Conservation (phyloP, 306 rosid species). For the Trifolium dubium region DNA sequence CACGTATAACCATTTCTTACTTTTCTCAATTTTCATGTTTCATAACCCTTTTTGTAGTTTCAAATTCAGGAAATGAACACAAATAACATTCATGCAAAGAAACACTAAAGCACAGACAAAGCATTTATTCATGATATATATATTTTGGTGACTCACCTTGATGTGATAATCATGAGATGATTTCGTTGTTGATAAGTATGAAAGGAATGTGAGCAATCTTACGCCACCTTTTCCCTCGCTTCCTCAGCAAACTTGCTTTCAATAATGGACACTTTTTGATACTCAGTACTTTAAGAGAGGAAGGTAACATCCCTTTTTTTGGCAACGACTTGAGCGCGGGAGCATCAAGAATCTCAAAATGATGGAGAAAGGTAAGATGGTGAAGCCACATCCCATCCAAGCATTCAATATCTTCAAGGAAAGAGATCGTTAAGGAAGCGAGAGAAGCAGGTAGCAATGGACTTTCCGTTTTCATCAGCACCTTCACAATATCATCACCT, state of each 20-base stretch:
- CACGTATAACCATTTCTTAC: too few relatives aligned
- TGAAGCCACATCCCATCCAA: constrained; percentile 5
- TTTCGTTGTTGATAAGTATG: not conserved
- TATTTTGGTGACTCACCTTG: too few relatives aligned
- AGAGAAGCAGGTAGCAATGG: not conserved
- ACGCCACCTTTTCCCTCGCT: constrained; percentile 5
- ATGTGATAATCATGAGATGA: not conserved
- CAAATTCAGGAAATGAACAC: too few relatives aligned
- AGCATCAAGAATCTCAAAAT: not conserved
- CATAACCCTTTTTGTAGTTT: too few relatives aligned
- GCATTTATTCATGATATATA: too few relatives aligned
- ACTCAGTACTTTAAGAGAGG: not conserved
- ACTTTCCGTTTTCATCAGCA: not conserved
- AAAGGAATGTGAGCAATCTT: not conserved
- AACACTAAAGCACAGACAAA: too few relatives aligned
- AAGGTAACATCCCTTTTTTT: not conserved
- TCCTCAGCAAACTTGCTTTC: not conserved
- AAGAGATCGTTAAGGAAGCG: not conserved
- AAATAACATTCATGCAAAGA: too few relatives aligned
- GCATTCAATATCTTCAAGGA: not conserved
- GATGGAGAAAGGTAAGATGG: not conserved
- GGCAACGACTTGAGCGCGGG: not conserved
- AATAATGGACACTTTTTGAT: not conserved
- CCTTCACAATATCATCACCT: not conserved
- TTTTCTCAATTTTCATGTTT: too few relatives aligned